phyloP scores from a whole-genome alignment of 805 yeast genomes.

The Ogataea kodamae region DNA sequence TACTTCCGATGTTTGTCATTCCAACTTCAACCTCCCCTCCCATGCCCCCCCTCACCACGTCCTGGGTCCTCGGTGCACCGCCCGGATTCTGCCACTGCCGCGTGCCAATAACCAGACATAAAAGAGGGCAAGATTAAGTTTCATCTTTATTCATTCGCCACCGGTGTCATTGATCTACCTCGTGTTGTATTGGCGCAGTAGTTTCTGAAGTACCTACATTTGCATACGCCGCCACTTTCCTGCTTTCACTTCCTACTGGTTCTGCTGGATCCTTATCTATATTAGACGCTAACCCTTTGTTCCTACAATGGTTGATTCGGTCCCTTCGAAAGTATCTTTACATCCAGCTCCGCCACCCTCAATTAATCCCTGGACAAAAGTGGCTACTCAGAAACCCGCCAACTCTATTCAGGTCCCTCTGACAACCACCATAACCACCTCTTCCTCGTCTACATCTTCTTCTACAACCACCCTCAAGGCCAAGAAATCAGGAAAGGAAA shows the following conservation, averaged over 20 bases:
- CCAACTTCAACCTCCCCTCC: too few relatives aligned
- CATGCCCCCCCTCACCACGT: too few relatives aligned
- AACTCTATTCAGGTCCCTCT: neutral
- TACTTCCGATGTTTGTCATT: too few relatives aligned
- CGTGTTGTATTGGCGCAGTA: too few relatives aligned
- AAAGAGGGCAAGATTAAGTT: slow-evolving; percentile 13
- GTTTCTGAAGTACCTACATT: too few relatives aligned
- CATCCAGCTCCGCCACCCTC: slow-evolving; percentile 33
- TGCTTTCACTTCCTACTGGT: too few relatives aligned
- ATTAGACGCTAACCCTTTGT: too few relatives aligned
- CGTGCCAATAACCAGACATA: slow-evolving; percentile 8
- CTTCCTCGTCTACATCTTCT: neutral
- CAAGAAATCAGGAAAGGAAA: slow-evolving; percentile 22
- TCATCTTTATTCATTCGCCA: too few relatives aligned
- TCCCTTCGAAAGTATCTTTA: slow-evolving; percentile 1
- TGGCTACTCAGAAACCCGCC: neutral
- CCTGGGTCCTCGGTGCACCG: too few relatives aligned
- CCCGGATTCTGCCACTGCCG: slow-evolving; percentile 13
- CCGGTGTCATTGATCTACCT: too few relatives aligned
- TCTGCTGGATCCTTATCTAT: too few relatives aligned
- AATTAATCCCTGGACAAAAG: slow-evolving; percentile 25
- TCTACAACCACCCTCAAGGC: slow-evolving; percentile 9
- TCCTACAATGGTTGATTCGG: slow-evolving; percentile 6
- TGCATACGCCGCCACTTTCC: too few relatives aligned
- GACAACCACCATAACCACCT: slow-evolving; percentile 1